Evolutionary conservation across 768 basidiomycete species (phyloP), one percentile per base, ranked within the genome.

Genomic region (Strobilomyces confusus): DNA sequence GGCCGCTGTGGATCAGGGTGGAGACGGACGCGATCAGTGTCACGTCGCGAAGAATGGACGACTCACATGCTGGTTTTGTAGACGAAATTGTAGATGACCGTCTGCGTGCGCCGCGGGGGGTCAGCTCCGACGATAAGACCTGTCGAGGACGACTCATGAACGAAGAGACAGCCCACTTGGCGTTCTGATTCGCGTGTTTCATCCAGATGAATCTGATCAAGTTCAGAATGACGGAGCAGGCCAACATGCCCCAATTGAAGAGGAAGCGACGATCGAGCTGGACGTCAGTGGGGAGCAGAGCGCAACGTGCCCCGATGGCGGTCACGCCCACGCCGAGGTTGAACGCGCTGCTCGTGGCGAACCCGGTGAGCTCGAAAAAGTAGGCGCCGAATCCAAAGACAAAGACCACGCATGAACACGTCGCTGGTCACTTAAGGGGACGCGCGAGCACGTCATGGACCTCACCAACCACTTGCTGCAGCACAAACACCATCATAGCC

Each of bases 311-410:
- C 3, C 66, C 66, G 7, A 69, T 62, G n/a, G 64, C 67, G 0
- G 57, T 62, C 30, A 67, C 51, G 6, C 67, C 65, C 19, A 67
- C 37, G 12, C 69, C 68, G 5, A 72, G 65, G 49, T 70, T 58
- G 49, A 73, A 72, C 1, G 71, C 69, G 1, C 65, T 62, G 48
- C 38, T 47, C 13, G 55, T 40, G 5, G 59, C 49, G 46, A 72
- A 71, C 23, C 71, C 67, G 14, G 71, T 63, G 33, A 73, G 71
- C 53, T 72, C 68, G 34, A 72, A 71, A 55, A 72, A 71, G 62
- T 72, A 72, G 44, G 63, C 63, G 14, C 66, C 64, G 46, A 46
- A 68, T n/a, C 63, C 61, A 48, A 67, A 49, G 7, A 67, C 58
- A 48, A 67, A 68, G 30, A 62, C 58, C 2, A 66, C 62, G 30